Evolutionary conservation across 495 filamentous ascomycete genomes (phyloP).

Genomic region (Rhypophila decipiens): DNA sequence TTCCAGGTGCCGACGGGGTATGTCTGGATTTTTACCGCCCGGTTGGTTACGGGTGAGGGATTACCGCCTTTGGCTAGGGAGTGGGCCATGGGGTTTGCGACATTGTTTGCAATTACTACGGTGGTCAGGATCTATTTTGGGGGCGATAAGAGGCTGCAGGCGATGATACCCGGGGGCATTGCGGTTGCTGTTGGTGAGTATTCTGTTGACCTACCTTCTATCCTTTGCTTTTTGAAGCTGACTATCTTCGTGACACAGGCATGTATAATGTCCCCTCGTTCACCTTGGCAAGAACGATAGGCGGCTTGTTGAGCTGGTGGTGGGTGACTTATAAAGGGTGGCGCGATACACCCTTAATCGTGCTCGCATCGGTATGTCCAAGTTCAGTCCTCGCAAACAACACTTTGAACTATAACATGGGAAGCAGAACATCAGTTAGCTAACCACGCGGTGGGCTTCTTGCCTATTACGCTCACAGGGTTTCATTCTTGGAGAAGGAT

Average conservation of each 20-base stretch:
- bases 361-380: constrained; percentile 47
- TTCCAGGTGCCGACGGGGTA: constrained; percentile 93
- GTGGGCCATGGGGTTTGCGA: constrained; percentile 64
- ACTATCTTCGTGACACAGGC: no score
- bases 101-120: constrained; percentile 65
- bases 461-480: constrained; percentile 40
- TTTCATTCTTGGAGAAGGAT: constrained; percentile 88
- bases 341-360: constrained; percentile 52
- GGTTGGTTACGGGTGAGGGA: constrained; percentile 89
- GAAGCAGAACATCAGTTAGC: no score
- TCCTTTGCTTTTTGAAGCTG: no score
- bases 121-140: constrained; percentile 50
- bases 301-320: constrained; percentile 81
- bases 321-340: constrained; percentile 50
- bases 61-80: constrained; percentile 75
- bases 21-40: constrained; percentile 94
- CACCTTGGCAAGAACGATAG: constrained; percentile 81
- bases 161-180: constrained; percentile 81
- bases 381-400: neutral
- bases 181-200: constrained; percentile 77
- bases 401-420: neutral
- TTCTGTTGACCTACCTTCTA: no score
- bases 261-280: constrained; percentile 99
- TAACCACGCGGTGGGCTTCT: no score
- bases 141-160: constrained; percentile 42